Base-by-base conservation (phyloP, 768 basidiomycete species). In the Pilatotrama ljubarskyi region DNA sequence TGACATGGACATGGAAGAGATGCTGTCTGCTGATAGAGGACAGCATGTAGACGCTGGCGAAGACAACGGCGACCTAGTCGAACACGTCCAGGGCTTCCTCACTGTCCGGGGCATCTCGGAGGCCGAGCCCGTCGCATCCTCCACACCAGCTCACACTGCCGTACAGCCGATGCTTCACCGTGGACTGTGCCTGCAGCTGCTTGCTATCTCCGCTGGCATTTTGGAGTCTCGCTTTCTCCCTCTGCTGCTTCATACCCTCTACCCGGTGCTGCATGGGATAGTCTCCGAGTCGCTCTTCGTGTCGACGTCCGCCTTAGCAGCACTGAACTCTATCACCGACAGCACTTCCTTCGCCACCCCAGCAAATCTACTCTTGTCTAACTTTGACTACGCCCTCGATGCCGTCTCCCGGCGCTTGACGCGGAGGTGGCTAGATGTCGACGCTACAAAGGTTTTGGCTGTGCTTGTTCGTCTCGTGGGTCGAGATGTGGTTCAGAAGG, bases 361-460 rank as follows among this genome's bases (percentile, higher is more conserved):
- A 0, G 85, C 88, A 43, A 95, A 95, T 68, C 79, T 98, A 25
- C 78, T 99, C 5, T 80, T 98, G 38, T 89, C 95, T 20, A 97
- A 99, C 72, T 96, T 96, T 65, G 96, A 99, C 74, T 98, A 99
- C 69, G 90, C 93, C 9, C 84, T 99, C 55, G 94, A 98, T 66
- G 85, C 90, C 2, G 88, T 96, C 15, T 91, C 93, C 2, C 87
- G 93, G 20, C 84, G 91, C 25, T 80, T 99, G 24, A 86, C 87
- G 11, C 82, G 84, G 17, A 81, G 88, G 61, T 88, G 90, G 81
- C 80, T 98, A 10, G 93, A 96, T 62, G 80, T 91, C 1, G 86
- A 91, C 35, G 96, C 96, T 0, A 91, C 95, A 9, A 88, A 91
- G 63, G 95, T 98, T 6, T 79, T 99, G 20, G 83, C 85, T 14